Evolutionary conservation across 768 basidiomycete genomes (phyloP), one percentile per base, ranked within the genome.

Genomic region (Suillus variegatus): DNA sequence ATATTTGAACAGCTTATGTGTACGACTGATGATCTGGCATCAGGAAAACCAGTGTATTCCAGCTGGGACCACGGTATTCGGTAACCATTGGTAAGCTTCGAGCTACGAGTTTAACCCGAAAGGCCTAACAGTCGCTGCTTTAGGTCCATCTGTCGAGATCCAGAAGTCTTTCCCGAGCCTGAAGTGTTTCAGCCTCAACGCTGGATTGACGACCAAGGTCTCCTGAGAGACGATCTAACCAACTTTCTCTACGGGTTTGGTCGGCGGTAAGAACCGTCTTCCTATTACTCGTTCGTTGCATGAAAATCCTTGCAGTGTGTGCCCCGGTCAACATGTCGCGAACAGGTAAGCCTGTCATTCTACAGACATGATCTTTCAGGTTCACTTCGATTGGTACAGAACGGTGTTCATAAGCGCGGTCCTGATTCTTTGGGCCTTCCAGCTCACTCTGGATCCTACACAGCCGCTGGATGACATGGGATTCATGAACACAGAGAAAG

Each of bases 351-450:
- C 9, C 2, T 32, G 86, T 0, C 82, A 84, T 74, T 72, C 2
- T 28, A 38, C 12, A 22, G n/a, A 25, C 18, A 35, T 57, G 22
- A 41, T n/a, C 35, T n/a, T 32, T 36, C 4, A 2, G 4, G 4
- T 8, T 52, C 18, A 20, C 7, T 32, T 6, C 9, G 10, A 7
- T 40, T 66, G 22, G 63, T 82, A 62, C 40, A 74, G 85, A 4
- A 88, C 88, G 1, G 77, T 89, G 1, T 87, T 86, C 70, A 75
- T 89, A 60, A 88, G 86, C 71, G 84, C 85, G 0, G 85, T 86
- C 0, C 77, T 87, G n/a, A 73, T 85, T 7, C 79, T 86, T 87
- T 89, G 71, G 85, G 51, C 51, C 9, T 52, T 52, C 28, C 51
- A 28, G 28, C 51, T 52, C 16, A 52, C 51, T 32, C 51, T 52